Base-by-base conservation (phyloP, 2,329 filamentous ascomycete genomes). In the Colletotrichum eremochloae region DNA sequence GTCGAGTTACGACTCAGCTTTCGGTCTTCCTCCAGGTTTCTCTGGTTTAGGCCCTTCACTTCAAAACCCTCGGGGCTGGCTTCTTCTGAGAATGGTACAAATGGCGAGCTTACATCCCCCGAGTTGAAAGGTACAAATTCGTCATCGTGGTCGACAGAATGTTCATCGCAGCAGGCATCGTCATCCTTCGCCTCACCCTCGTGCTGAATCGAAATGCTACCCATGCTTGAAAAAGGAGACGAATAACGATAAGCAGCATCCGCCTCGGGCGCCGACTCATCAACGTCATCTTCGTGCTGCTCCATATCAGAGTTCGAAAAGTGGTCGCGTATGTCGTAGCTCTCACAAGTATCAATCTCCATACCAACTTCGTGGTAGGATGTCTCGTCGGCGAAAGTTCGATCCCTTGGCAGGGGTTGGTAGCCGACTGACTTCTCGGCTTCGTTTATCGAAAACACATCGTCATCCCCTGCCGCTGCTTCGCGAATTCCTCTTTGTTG, bases 401-500 rank as follows among this genome's bases (percentile, higher is more conserved):
- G 24, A 33, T 36, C 12, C 11, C n/a, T 20, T 15, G 18, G 2
- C 42, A 29, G 29, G 6, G 20, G 15, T n/a, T 46, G 38, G 40
- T 46, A 33, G 12, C 31, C 7, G 7, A n/a, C 12, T 42, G 20
- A 29, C 12, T 3, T 29, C 12, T 36, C n/a, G 8, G 8, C 36
- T 18, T 58, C 38, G 3, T 40, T 38, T 5, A 29, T 15, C 56
- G 15, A 6, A 42, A 42, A 9, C 12, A 11, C 9, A 20, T 24
- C n/a, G 14, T 20, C 6, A 8, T 58, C 14, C 14, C 9, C 9
- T n/a, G 38, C 38, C n/a, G 38, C 40, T 40, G 40, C 11, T 81
- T 60, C 78, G 77, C 56, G 80, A 79, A 20, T 82, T 71, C 31
- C 69, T 72, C 3, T 81, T 80, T 7, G 82, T 79, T 14, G 81